Conservation (phyloP, 495 filamentous ascomycete species). For the Parachaetomium inaequale region DNA sequence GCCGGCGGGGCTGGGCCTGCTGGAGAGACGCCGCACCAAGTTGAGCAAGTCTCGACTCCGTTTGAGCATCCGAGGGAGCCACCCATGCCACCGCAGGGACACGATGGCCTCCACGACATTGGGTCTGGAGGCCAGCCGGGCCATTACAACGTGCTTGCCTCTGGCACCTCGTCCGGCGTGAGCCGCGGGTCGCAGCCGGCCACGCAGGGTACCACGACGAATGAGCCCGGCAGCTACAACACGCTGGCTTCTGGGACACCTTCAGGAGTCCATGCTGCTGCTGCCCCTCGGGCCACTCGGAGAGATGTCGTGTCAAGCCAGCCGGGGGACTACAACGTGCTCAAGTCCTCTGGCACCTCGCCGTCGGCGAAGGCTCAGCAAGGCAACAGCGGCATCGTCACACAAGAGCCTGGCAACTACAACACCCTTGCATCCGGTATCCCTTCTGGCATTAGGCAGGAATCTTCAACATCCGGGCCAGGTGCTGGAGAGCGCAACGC, state of each 20-base stretch:
- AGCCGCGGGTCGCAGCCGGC: not conserved
- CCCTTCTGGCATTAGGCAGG: constrained; percentile 31
- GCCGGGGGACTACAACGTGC: not conserved
- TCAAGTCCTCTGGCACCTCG: not conserved
- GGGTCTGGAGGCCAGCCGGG: not conserved
- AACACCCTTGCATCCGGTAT: constrained; percentile 31
- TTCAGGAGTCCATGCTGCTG: constrained; percentile 20
- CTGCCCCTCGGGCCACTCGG: not conserved
- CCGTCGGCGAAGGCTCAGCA: not conserved
- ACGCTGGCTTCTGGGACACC: constrained; percentile 13
- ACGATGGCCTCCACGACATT: too few species aligned
- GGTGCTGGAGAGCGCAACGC: not conserved
- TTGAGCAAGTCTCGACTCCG: constrained; percentile 5
- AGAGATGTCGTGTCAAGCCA: not conserved
- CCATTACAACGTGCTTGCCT: not conserved
- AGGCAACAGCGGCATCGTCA: not conserved
- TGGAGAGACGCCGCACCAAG: not conserved
- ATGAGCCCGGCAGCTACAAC: constrained; percentile 24
- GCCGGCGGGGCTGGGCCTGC: not conserved
- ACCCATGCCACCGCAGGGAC: constrained; percentile 10
- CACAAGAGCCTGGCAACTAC: constrained; percentile 23
- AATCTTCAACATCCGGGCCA: not conserved
- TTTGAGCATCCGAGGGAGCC: constrained; percentile 28
- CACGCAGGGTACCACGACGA: not conserved
- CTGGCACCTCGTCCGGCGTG: not conserved